Conservation (phyloP, 139 green algal genomes). For the Chlorella sp. region DNA sequence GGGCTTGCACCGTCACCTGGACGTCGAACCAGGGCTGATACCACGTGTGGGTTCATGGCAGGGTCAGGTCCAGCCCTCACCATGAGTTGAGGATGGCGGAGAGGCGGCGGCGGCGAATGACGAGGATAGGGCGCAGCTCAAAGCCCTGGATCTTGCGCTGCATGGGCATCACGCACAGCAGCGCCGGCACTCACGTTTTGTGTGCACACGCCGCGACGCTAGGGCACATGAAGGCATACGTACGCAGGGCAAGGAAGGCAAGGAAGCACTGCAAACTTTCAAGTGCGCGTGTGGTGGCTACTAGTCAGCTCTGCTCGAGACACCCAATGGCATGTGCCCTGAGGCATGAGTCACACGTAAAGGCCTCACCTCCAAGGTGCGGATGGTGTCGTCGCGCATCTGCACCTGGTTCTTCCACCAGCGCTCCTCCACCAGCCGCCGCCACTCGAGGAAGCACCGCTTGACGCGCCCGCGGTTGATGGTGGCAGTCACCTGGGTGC, state of each 20-base stretch:
- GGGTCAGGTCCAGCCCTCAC: conserved; percentile 1
- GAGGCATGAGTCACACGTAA: background rate
- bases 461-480: conserved; percentile 43
- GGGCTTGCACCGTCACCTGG: too few species aligned
- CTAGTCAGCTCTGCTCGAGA: too few species aligned
- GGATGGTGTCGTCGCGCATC: conserved; percentile 41
- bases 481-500: conserved; percentile 40
- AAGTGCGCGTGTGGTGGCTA: too few species aligned
- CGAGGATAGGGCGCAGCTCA: conserved; percentile 48
- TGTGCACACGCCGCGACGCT: too few species aligned
- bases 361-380: conserved; percentile 12
- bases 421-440: conserved; percentile 36
- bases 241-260: too few species aligned
- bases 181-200: too few species aligned
- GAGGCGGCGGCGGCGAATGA: conserved; percentile 32
- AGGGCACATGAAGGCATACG: too few species aligned
- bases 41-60: background rate
- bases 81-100: conserved; percentile 21
- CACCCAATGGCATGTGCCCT: too few species aligned
- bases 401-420: conserved; percentile 68
- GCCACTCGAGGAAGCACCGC: conserved; percentile 56
- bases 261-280: too few species aligned
- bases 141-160: conserved; percentile 42
- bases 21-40: too few species aligned
- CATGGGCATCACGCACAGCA: too few species aligned